phyloP scores from a whole-genome alignment of 208 protist species.

The Trichomonas vaginalis region DNA sequence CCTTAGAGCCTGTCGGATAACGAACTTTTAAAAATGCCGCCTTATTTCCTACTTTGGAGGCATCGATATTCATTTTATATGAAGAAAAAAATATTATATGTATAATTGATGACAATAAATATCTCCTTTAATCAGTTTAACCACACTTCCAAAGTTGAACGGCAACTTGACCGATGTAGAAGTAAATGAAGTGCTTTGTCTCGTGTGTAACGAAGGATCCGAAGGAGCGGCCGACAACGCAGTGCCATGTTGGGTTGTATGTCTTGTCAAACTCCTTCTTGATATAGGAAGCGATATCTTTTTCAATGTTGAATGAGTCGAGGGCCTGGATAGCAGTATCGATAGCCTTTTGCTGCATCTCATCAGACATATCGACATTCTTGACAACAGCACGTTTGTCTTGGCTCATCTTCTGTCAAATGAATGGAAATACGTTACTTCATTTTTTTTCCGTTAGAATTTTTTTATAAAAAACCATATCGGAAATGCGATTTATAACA shows the following conservation, averaged over 20 bases:
- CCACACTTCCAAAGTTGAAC: constrained; percentile 93
- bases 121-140: constrained; percentile 41
- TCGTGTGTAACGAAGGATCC: constrained; percentile 99
- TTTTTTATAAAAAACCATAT: neutral
- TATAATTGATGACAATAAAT: neutral
- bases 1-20: no score
- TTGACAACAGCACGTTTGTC: constrained; percentile 46
- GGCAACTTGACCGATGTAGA: constrained; percentile 95
- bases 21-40: no score
- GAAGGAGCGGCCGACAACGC: constrained; percentile 98
- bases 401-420: neutral
- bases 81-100: neutral
- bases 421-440: neutral
- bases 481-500: neutral
- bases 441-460: neutral
- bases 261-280: constrained; percentile 98
- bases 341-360: constrained; percentile 84
- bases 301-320: constrained; percentile 97
- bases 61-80: neutral
- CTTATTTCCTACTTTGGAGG: no score
- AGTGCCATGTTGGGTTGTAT: constrained; percentile 99
- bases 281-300: constrained; percentile 98
- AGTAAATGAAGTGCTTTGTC: constrained; percentile 97
- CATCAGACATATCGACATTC: constrained; percentile 60
- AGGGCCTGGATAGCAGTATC: constrained; percentile 78